These are phyloP conservation scores for Fusarium sp. DNA, from an alignment of 2,329 filamentous ascomycete genomes.

Conservation along the genomic window DNA sequence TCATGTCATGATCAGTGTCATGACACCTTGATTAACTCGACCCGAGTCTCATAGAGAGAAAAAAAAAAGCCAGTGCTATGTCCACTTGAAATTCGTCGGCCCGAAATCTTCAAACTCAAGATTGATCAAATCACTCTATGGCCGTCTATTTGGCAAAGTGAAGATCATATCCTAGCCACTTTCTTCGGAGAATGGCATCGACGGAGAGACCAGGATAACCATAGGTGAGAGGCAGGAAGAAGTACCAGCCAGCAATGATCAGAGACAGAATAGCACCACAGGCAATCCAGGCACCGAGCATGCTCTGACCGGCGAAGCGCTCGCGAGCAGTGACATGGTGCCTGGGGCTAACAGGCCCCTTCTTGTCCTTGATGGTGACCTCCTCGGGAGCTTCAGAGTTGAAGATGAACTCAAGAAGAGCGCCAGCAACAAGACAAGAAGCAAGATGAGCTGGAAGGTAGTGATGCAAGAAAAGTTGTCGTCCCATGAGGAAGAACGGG, in stretches of 20 bases:
- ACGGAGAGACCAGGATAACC: conserved; percentile 89
- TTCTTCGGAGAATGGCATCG: conserved; percentile 80
- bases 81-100: neutral
- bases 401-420: conserved; percentile 95
- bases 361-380: conserved; percentile 59
- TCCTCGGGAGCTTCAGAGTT: conserved; percentile 80
- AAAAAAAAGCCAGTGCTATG: neutral
- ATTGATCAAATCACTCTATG: neutral
- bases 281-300: conserved; percentile 82
- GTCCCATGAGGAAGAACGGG: conserved; percentile 97
- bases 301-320: conserved; percentile 80
- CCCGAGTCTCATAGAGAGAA: neutral
- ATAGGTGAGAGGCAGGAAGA: conserved; percentile 95
- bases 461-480: conserved; percentile 97
- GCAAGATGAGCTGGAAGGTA: conserved; percentile 96
- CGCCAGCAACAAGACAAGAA: conserved; percentile 87
- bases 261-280: conserved; percentile 73
- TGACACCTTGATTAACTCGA: neutral
- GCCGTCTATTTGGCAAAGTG: conserved; percentile 91
- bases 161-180: conserved; percentile 97
- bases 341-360: conserved; percentile 54
- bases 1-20: conserved; percentile 1
- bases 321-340: conserved; percentile 82
- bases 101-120: neutral
- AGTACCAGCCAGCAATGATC: conserved; percentile 83